A percentile compares a stretch with the other conserved stretches of the same genome.
phyloP scores from a whole-genome alignment of 148 eudicot species.

The Simmondsia chinensis region DNA sequence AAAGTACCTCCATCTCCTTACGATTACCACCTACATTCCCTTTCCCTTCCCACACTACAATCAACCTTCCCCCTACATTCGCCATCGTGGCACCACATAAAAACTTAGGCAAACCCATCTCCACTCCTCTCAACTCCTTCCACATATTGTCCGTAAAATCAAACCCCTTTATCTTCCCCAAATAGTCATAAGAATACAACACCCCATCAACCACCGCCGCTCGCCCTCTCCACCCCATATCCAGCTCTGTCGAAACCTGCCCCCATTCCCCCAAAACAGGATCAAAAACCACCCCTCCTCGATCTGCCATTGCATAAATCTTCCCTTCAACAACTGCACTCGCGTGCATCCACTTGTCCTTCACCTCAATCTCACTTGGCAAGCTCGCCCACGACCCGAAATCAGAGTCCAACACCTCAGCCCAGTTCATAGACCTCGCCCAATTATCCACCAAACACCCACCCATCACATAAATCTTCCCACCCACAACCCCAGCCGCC shows the following conservation, averaged over 20 bases:
- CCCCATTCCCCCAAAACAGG: conserved; percentile 50
- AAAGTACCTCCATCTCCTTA: conserved; percentile 54
- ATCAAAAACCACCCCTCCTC: conserved; percentile 79
- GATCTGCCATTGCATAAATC: conserved; percentile 86
- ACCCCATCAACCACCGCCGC: conserved; percentile 66
- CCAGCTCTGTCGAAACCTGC: conserved; percentile 53
- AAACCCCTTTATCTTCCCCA: conserved; percentile 84
- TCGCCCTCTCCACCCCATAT: conserved; percentile 91
- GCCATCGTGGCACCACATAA: conserved; percentile 93
- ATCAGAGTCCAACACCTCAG: conserved; percentile 72
- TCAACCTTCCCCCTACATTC: conserved; percentile 61
- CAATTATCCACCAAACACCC: conserved; percentile 83
- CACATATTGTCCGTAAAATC: conserved; percentile 53
- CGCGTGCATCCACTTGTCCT: conserved; percentile 94
- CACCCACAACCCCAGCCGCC: conserved; percentile 56
- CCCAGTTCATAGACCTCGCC: conserved; percentile 62
- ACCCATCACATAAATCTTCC: conserved; percentile 78
- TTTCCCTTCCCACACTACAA: conserved; percentile 81
- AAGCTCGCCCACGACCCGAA: conserved; percentile 42
- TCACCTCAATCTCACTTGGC: conserved; percentile 41
- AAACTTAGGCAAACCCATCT: conserved; percentile 67
- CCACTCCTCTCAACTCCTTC: conserved; percentile 75
- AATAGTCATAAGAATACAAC: conserved; percentile 81
- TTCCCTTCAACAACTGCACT: conserved; percentile 63
- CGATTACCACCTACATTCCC: conserved; percentile 16